Conservation (phyloP, 1,139 yeast genomes). For the Suhomyces bokatorum region DNA sequence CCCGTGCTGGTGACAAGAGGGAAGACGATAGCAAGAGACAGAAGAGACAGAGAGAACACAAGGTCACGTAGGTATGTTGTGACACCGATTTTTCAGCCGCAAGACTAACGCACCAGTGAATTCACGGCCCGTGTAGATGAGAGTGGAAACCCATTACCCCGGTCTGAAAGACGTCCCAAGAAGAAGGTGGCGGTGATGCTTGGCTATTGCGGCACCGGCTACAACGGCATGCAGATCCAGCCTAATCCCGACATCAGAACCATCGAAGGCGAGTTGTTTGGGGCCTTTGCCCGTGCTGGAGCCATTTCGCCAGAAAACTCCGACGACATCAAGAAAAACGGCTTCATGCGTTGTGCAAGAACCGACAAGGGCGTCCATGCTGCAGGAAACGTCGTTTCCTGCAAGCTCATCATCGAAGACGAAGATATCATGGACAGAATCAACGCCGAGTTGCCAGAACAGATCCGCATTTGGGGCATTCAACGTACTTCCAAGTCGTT, state of each 20-base stretch:
- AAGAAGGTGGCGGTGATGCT: slow-evolving; percentile 87
- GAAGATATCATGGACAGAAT: slow-evolving; percentile 72
- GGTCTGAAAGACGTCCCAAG: slow-evolving; percentile 72
- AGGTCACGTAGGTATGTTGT: slow-evolving; percentile 53
- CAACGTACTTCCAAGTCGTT: slow-evolving; percentile 87
- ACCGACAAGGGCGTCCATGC: slow-evolving; percentile 99
- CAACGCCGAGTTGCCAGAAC: slow-evolving; percentile 75
- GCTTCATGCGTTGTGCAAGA: slow-evolving; percentile 94
- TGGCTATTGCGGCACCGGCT: slow-evolving; percentile 98
- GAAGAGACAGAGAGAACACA: slow-evolving; percentile 30
- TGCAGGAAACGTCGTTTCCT: slow-evolving; percentile 90
- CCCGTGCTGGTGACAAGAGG: slow-evolving; percentile 34
- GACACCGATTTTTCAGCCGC: not conserved
- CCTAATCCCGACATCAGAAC: slow-evolving; percentile 85
- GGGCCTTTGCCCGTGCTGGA: slow-evolving; percentile 84
- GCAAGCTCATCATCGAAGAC: slow-evolving; percentile 88
- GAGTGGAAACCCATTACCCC: slow-evolving; percentile 58
- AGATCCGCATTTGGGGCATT: slow-evolving; percentile 90
- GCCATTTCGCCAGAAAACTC: slow-evolving; percentile 89
- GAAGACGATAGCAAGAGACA: slow-evolving; percentile 38
- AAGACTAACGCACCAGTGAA: slow-evolving; percentile 33
- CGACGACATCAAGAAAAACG: slow-evolving; percentile 84
- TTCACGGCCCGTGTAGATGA: slow-evolving; percentile 53
- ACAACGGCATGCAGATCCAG: slow-evolving; percentile 92
- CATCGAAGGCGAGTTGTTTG: slow-evolving; percentile 86